phyloP scores from a whole-genome alignment of 1,284 basidiomycete genomes.

The Mrakiaceae sp. region DNA sequence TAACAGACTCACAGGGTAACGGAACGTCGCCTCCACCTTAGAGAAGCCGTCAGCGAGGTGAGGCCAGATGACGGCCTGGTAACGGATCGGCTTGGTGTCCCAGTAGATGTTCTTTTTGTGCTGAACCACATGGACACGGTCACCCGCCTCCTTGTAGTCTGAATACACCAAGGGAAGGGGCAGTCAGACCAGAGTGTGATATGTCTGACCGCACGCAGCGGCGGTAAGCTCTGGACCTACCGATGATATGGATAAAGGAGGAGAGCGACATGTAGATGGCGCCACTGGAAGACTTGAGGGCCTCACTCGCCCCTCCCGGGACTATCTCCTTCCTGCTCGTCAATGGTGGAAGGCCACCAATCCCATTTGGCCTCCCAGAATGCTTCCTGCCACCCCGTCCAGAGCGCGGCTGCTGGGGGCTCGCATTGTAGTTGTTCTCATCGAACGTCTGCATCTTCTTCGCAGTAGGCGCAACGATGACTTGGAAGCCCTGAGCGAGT shows the following conservation, averaged over 20 bases:
- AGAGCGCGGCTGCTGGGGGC: too few relatives aligned
- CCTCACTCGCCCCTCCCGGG: slow-evolving; percentile 16
- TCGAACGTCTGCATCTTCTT: background rate
- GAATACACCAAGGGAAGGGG: background rate
- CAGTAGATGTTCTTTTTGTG: slow-evolving; percentile 2
- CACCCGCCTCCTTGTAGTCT: slow-evolving; percentile 11
- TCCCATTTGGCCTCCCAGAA: background rate
- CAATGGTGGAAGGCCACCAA: background rate
- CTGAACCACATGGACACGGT: slow-evolving; percentile 6
- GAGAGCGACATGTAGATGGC: slow-evolving; percentile 11
- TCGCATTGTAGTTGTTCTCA: background rate
- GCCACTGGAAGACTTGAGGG: slow-evolving; percentile 1
- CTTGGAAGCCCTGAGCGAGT: slow-evolving; percentile 17
- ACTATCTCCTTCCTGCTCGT: background rate
- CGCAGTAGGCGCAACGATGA: slow-evolving; percentile 6
- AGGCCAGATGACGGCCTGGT: slow-evolving; percentile 14
- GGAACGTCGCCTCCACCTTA: slow-evolving; percentile 2
- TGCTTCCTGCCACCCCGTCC: too few relatives aligned
- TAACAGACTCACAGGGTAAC: slow-evolving; percentile 5
- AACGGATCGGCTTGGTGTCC: slow-evolving; percentile 8
- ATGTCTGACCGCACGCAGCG: background rate
- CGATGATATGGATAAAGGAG: background rate
- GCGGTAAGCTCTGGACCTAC: background rate
- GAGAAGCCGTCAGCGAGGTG: slow-evolving; percentile 1
- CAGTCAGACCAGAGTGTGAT: background rate